phyloP scores from a whole-genome alignment of 371 early-diverging fungal species.

The Polyrhizophydium stewartii region DNA sequence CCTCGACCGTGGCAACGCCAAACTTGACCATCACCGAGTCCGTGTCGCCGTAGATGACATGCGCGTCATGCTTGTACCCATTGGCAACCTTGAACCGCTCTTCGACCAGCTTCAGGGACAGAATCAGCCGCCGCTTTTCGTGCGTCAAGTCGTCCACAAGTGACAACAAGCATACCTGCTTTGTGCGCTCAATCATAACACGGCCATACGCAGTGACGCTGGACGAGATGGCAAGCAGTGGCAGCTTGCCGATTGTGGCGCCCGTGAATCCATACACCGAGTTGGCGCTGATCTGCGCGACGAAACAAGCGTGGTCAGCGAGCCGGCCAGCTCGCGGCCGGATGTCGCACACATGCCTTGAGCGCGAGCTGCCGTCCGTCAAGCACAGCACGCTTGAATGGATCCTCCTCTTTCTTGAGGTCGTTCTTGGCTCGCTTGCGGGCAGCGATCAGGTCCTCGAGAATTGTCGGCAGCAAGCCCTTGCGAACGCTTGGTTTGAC shows the following conservation, averaged over 20 bases:
- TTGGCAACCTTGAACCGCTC: constrained; percentile 74
- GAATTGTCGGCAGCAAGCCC: constrained; percentile 94
- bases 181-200: constrained; percentile 96
- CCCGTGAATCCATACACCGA: constrained; percentile 99
- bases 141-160: background rate
- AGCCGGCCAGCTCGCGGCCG: background rate
- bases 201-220: constrained; percentile 98
- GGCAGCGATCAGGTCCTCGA: constrained; percentile 88
- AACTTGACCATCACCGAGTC: constrained; percentile 99
- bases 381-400: constrained; percentile 86
- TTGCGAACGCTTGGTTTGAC: constrained; percentile 58
- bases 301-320: background rate
- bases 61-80: constrained; percentile 85
- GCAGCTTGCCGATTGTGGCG: constrained; percentile 94
- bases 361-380: constrained; percentile 98
- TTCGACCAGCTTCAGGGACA: constrained; percentile 68
- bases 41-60: constrained; percentile 99
- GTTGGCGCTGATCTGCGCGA: constrained; percentile 88
- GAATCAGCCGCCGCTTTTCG: too few relatives aligned
- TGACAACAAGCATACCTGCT: constrained; percentile 44
- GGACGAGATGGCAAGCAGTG: constrained; percentile 98
- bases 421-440: constrained; percentile 96
- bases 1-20: constrained; percentile 71
- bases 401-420: constrained; percentile 92
- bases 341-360: constrained; percentile 75